Evolutionary conservation across 2,329 filamentous ascomycete genomes (phyloP).

Genomic region (Phialemoniopsis sp.): DNA sequence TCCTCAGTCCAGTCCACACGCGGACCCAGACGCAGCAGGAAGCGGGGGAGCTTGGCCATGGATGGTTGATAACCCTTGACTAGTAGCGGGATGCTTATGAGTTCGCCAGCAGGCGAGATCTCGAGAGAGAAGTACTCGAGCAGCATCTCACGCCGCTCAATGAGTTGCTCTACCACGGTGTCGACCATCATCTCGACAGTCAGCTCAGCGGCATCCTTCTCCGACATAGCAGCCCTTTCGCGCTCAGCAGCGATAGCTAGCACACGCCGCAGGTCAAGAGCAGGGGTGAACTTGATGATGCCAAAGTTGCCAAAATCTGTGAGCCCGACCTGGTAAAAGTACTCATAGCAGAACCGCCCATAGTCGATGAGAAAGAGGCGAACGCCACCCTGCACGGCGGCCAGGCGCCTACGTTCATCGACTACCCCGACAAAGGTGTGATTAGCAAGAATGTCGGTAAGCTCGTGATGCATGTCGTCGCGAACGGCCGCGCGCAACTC

Average conservation of each 20-base stretch:
- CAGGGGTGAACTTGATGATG: conserved; percentile 71
- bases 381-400: conserved; percentile 89
- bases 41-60: conserved; percentile 81
- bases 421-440: conserved; percentile 94
- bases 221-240: conserved; percentile 38
- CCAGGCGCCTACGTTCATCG: conserved; percentile 79
- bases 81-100: conserved; percentile 77
- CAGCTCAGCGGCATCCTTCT: conserved; percentile 46
- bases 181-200: conserved; percentile 64
- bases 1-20: conserved; percentile 85
- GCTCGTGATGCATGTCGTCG: conserved; percentile 73
- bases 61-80: conserved; percentile 85
- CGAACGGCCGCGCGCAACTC: conserved; percentile 78
- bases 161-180: conserved; percentile 62
- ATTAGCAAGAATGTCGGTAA: conserved; percentile 82
- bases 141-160: conserved; percentile 80
- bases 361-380: conserved; percentile 94
- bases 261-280: conserved; percentile 67
- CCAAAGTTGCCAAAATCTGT: conserved; percentile 97
- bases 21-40: conserved; percentile 83
- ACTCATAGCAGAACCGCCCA: conserved; percentile 78
- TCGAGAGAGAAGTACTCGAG: conserved; percentile 88
- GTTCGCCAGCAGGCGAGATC: conserved; percentile 71
- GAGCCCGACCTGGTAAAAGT: conserved; percentile 92
- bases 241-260: conserved; percentile 69